Base-by-base conservation (phyloP, 352 stramenopile species). In the Pythium diclinum region DNA sequence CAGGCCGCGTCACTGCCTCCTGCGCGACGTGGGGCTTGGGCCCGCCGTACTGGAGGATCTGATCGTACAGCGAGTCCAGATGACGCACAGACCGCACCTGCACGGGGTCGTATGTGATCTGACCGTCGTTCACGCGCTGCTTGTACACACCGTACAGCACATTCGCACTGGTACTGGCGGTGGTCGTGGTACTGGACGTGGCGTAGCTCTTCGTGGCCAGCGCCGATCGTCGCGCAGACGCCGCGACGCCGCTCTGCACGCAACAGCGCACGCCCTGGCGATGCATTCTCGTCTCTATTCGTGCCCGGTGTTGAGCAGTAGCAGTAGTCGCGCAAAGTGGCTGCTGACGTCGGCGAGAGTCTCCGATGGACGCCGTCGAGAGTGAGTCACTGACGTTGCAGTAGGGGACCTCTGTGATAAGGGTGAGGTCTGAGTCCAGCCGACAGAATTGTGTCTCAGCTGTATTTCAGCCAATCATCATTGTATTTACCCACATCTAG, bases 51-150 rank as follows among this genome's bases (percentile, higher is more conserved):
- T 64, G 16, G 53, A 85, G 42, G 16, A 92, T 61, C 44, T 82
- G 47, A 32, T 81, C 67, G 64, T 87, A 89, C 19, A 92, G 69
- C 46, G 65, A 63, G 59, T 92, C 83, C 25, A 92, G 71, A 61
- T 89, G 73, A 17, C 79, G 78, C 46, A 92, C 78, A 3, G 81
- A 79, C 14, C 80, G 81, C 59, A 87, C 71, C 51, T 92, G 83
- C 5, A 92, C 70, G 0, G 81, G 73, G 65, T 92, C 81, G 68
- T 87, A 90, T 67, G 79, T 89, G 61, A 92, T 80, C 23, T 68
- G 58, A 10, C 77, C 81, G 19, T 32, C 64, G 58, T 86, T 71
- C n/a, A 79, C 81, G 7, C 62, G 79, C 56, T 79, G 65, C 68
- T 87, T 85, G 73, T 92, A 92, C 34, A 83, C 69, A 53, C 65